These are phyloP conservation scores for Rutidosis leptorrhynchoides DNA, from an alignment of 129 eudicot genomes.

Conservation along the genomic window DNA sequence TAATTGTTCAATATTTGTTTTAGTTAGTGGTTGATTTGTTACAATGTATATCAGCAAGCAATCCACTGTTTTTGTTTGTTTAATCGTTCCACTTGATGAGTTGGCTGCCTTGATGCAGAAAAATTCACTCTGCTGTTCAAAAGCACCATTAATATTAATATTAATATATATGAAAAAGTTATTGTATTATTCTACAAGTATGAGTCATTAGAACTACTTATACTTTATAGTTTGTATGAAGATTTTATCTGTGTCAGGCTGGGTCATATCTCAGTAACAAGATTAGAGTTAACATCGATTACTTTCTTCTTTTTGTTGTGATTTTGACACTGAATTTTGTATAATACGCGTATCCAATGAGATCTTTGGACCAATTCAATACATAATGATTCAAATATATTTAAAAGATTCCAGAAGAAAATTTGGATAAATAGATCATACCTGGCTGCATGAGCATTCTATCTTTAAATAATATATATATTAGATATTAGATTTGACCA, in stretches of 20 bases:
- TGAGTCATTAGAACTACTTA: not conserved
- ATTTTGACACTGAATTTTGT: not conserved
- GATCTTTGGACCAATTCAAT: not conserved
- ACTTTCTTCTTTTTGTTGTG: not conserved
- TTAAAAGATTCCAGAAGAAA: not conserved
- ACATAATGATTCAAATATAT: not conserved
- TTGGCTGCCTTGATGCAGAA: not conserved
- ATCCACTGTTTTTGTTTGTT: not conserved
- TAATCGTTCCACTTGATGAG: not conserved
- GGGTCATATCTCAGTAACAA: not conserved
- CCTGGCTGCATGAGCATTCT: not conserved
- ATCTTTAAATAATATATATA: not conserved
- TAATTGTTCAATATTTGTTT: not conserved
- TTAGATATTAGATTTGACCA: not conserved
- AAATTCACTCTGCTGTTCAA: not conserved
- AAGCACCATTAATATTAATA: not conserved
- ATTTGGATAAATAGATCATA: not conserved
- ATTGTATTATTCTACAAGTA: not conserved
- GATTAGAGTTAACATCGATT: not conserved
- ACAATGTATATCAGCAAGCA: not conserved
- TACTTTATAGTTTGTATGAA: not conserved
- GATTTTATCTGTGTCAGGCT: not conserved
- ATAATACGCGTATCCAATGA: too few species aligned
- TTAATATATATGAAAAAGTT: not conserved
- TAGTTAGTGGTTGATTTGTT: not conserved